phyloP scores from a whole-genome alignment of 2,329 filamentous ascomycete species.

The Colletotrichum acutatum region DNA sequence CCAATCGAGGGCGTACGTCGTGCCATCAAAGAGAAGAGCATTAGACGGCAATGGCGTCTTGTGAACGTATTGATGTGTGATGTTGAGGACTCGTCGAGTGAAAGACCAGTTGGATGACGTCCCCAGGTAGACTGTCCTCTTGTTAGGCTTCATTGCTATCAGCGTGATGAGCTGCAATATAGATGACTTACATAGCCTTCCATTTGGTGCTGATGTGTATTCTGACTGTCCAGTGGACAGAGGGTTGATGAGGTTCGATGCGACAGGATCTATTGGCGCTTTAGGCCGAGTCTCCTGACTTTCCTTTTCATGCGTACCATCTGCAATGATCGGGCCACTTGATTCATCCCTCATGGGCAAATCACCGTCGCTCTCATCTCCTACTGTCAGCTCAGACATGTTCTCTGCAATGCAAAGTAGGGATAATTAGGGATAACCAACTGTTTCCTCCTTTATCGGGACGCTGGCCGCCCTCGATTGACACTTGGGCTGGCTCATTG shows the following conservation, averaged over 20 bases:
- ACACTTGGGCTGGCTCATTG: constrained; percentile 9
- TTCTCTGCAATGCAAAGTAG: background rate
- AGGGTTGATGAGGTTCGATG: constrained; percentile 53
- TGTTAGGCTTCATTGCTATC: constrained; percentile 6
- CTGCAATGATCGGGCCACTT: background rate
- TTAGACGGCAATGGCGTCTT: constrained; percentile 53
- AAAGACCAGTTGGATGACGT: constrained; percentile 69
- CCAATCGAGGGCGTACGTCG: constrained; percentile 63
- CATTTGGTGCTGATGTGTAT: constrained; percentile 53
- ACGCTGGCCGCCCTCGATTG: constrained; percentile 8
- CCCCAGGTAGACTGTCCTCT: constrained; percentile 59
- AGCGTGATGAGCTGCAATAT: background rate
- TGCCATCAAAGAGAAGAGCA: constrained; percentile 60
- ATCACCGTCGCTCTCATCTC: constrained; percentile 8
- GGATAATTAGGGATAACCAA: background rate
- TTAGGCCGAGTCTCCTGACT: constrained; percentile 6
- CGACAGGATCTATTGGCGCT: constrained; percentile 40
- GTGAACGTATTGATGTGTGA: constrained; percentile 59
- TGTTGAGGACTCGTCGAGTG: constrained; percentile 57
- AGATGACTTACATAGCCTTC: constrained; percentile 53
- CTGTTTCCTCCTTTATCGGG: constrained; percentile 11
- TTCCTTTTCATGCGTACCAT: background rate
- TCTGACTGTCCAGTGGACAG: constrained; percentile 52
- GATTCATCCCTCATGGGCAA: constrained; percentile 1
- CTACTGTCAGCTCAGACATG: background rate